Base-by-base conservation (phyloP, 768 basidiomycete species). In the Phanerochaete carnosa region DNA sequence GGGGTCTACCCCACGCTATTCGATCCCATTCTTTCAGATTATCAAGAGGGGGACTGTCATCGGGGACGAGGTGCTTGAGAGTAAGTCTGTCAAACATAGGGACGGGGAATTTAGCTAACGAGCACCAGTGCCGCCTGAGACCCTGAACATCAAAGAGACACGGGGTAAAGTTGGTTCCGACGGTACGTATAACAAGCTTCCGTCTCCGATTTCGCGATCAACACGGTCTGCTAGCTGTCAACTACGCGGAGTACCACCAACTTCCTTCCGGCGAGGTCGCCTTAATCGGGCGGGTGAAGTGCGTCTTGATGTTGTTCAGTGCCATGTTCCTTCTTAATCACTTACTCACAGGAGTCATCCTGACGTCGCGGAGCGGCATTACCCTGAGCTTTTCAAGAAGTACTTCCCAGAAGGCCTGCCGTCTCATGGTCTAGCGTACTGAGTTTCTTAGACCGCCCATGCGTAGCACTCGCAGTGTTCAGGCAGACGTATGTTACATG, bases 1-100 rank as follows among this genome's bases (percentile, higher is more conserved):
- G 7, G 80, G 64, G 12, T 75, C 78, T 0, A 84, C 83, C 0
- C 83, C 90, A 0, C 85, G 92, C 9, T 93, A 92, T 72, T 92
- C 90, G 0, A 83, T 94, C 0, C 91, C 92, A 0, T 92, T 92
- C 75, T 94, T 94, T 82, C 91, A 93, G 66, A 90, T 85, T 63
- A 92, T 93, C 56, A 75, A 83, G 9, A 74, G 88, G 39, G 75
- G 80, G 30, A 76, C 84, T 3, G 74, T 76, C 49, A 74, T 93
- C n/a, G 74, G 71, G 23, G 76, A 83, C 45, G 58, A 78, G 2
- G 79, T 74, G 5, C 72, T 82, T n/a, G 70, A 76, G 4, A 72
- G 80, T 82, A 80, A 35, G 71, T 64, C 22, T 43, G 11, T 39
- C 54, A 28, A 54, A 29, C 6, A 5, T 26, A 19, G 12, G 19